Conservation (phyloP, 495 filamentous ascomycete species). For the Chaetomium cochliodes region DNA sequence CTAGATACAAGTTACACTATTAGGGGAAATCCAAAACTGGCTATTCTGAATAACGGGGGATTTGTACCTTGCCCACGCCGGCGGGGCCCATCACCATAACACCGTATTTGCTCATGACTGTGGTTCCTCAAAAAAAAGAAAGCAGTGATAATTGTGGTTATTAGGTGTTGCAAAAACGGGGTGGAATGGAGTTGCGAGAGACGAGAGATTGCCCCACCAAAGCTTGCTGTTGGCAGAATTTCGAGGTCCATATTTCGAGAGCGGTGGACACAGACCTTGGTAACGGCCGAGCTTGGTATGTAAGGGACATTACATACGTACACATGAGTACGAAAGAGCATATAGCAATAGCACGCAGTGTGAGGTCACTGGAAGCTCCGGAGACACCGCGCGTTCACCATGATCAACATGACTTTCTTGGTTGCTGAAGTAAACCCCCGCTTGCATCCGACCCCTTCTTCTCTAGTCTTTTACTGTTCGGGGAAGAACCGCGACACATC, state of each 20-base stretch:
- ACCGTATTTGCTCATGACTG: conserved; percentile 85
- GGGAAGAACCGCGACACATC: neutral
- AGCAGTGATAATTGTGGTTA: neutral
- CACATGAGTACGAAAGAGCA: no score
- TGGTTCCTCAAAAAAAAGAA: neutral
- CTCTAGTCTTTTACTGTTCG: neutral
- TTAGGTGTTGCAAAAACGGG: neutral
- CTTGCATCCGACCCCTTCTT: no score
- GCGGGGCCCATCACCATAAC: conserved; percentile 93
- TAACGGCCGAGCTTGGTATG: no score
- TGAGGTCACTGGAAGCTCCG: no score
- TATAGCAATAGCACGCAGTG: no score
- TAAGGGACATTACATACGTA: no score
- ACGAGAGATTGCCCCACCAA: neutral
- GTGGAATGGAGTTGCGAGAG: neutral
- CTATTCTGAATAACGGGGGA: neutral
- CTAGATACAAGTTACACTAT: conserved; percentile 38
- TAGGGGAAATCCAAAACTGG: neutral
- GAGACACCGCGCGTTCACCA: neutral
- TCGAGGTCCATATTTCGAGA: neutral
- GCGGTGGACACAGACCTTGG: neutral
- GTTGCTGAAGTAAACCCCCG: no score
- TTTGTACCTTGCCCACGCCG: conserved; percentile 74
- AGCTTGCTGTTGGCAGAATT: neutral
- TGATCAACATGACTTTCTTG: no score